Evolutionary conservation across 1,139 yeast genomes (phyloP), one percentile per base, ranked within the genome.

Genomic region (Suhomyces terraborum): DNA sequence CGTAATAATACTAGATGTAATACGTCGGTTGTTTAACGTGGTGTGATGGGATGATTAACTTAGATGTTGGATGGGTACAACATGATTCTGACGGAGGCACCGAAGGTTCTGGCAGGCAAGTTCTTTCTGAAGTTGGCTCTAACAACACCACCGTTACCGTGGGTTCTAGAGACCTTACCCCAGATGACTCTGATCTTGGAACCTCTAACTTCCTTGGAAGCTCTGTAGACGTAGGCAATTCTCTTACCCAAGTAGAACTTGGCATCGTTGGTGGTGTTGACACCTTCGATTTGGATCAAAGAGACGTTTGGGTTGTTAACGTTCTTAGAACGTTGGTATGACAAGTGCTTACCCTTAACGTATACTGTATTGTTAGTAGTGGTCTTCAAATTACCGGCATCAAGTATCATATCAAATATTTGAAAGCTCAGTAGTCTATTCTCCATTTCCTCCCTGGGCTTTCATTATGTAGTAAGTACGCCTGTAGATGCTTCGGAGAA

Each of bases 1-100:
- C 39, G 39, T 35, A 38, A 37, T 26, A 38, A 42, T 42, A 42
- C 42, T 38, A 38, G 42, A 38, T 33, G 31, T 30, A 31, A 41
- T 36, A 41, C 45, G 45, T 32, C 40, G 40, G 36, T 41, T 39
- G 32, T 33, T 38, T 41, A 23, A 42, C 32, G 40, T 22, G 33
- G 39, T 32, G 43, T 34, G 34, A 36, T 38, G 45, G 45, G 38
- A 36, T 30, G 43, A 24, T 32, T 36, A 40, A 31, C 59, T 88
- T 91, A 93, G 85, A 93, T 93, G 95, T 86, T 91, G 64, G 98
- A 93, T 79, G 98, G 98, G 88, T 93, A 93, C 79, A 93, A 91
- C 95, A 93, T 89, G 82, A 93, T 84, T 84, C 98, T 88, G 74
- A 93, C 98, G 60, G 96, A 86, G 72, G 98, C 97, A 80, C 98